Evolutionary conservation across 2,329 filamentous ascomycete species (phyloP).

Genomic region (Fusarium sp.): DNA sequence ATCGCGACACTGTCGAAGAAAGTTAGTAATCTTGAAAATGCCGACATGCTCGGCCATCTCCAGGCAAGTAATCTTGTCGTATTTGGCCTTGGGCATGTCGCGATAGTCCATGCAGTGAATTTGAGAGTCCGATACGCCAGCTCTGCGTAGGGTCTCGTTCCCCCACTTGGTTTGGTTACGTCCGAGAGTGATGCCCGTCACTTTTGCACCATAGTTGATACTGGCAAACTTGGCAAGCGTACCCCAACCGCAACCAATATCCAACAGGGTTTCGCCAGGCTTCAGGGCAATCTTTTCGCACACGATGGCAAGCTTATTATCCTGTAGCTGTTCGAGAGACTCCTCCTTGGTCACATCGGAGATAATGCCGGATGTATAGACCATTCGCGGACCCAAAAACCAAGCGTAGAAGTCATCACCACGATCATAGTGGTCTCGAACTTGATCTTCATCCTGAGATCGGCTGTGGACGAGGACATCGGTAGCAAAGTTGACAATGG

Average conservation of each 20-base stretch:
- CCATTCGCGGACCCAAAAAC: constrained; percentile 97
- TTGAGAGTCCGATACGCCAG: constrained; percentile 82
- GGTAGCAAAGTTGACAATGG: constrained; percentile 83
- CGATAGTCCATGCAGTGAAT: constrained; percentile 96
- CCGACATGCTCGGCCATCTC: constrained; percentile 98
- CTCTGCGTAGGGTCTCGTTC: constrained; percentile 82
- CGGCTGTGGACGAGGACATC: constrained; percentile 90
- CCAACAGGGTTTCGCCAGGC: constrained; percentile 81
- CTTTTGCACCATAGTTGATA: constrained; percentile 84
- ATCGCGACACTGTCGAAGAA: constrained; percentile 85
- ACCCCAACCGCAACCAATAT: constrained; percentile 96
- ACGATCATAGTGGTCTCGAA: constrained; percentile 93
- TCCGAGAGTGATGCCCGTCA: constrained; percentile 88
- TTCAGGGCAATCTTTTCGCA: constrained; percentile 92
- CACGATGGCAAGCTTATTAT: constrained; percentile 93
- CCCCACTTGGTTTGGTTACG: constrained; percentile 96
- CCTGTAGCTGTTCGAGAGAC: constrained; percentile 89
- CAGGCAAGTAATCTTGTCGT: constrained; percentile 93
- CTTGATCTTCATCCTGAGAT: constrained; percentile 94
- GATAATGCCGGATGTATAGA: constrained; percentile 94
- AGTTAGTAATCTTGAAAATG: constrained; percentile 80
- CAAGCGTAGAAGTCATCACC: constrained; percentile 97
- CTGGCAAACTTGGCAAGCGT: constrained; percentile 91
- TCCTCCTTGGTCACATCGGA: constrained; percentile 86
- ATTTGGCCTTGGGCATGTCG: constrained; percentile 82